Conservation (phyloP, 208 protist genomes). For the Acanthamoeba quina region DNA sequence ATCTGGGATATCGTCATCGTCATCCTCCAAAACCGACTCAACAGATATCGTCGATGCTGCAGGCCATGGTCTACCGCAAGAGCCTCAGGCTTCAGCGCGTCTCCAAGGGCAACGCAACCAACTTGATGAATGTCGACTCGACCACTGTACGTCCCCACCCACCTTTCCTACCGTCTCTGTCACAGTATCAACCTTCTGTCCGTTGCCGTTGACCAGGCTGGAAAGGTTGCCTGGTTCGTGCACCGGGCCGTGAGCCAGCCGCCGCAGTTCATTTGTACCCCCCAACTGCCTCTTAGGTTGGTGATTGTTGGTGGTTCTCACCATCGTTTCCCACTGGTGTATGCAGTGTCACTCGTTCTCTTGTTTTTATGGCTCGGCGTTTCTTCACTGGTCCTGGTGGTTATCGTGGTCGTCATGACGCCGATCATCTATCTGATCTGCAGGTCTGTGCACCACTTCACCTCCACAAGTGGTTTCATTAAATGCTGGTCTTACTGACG, state of each 20-base stretch:
- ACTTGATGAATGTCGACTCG: slow-evolving; percentile 39
- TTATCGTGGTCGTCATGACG: not conserved
- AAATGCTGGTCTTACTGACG: not conserved
- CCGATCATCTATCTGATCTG: not conserved
- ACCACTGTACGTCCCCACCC: not conserved
- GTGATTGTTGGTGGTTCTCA: not conserved
- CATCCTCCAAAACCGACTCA: not conserved
- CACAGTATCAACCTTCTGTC: not conserved
- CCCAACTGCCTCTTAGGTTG: not conserved
- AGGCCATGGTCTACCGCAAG: slow-evolving; percentile 24
- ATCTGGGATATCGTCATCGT: not conserved
- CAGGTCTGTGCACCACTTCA: not conserved
- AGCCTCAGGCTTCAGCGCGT: not conserved
- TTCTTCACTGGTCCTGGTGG: not conserved
- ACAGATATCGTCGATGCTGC: slow-evolving; percentile 24
- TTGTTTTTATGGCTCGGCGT: slow-evolving; percentile 26
- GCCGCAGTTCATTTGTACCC: slow-evolving; percentile 9
- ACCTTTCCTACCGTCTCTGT: not conserved
- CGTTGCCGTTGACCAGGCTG: not conserved
- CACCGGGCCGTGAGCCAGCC: not conserved
- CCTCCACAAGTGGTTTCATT: not conserved
- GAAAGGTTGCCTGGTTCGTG: not conserved
- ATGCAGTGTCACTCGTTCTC: not conserved
- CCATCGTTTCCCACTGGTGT: not conserved
- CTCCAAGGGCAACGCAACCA: not conserved